Percentiles rank a stretch among this genome's conserved stretches.
Evolutionary conservation across 495 filamentous ascomycete genomes (phyloP).

Genomic region (Lophiostoma macrostomum): DNA sequence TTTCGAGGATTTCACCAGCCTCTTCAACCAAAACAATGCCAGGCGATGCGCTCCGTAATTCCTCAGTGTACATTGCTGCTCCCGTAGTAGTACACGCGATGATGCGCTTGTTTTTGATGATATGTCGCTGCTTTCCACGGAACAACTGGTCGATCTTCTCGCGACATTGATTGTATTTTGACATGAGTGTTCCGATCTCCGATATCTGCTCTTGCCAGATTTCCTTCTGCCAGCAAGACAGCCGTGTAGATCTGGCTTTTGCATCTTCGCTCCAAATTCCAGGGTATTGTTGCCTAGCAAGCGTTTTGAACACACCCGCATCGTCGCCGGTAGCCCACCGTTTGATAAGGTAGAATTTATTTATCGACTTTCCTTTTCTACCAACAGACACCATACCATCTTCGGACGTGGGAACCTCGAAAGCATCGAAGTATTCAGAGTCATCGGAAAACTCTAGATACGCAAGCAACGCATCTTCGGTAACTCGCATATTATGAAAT

Average conservation of each 20-base stretch:
- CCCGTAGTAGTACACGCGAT: constrained; percentile 75
- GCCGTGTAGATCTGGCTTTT: constrained; percentile 38
- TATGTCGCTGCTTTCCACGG: constrained; percentile 46
- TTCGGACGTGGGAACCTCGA: constrained; percentile 47
- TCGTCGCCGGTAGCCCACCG: constrained; percentile 54
- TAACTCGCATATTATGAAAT: constrained; percentile 42
- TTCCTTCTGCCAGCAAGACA: constrained; percentile 49
- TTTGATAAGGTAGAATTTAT: constrained; percentile 52
- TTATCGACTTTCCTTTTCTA: constrained; percentile 46
- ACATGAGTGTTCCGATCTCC: constrained; percentile 39
- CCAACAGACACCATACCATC: constrained; percentile 50
- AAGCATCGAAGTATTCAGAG: constrained; percentile 54
- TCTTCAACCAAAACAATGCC: constrained; percentile 69
- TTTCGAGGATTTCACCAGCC: constrained; percentile 75
- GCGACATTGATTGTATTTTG: constrained; percentile 47
- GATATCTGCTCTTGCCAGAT: constrained; percentile 51
- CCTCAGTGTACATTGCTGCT: constrained; percentile 60
- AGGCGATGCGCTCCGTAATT: constrained; percentile 51
- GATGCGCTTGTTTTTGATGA: constrained; percentile 56
- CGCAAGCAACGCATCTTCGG: constrained; percentile 50
- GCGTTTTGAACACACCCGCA: constrained; percentile 44
- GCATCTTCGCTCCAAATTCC: constrained; percentile 55
- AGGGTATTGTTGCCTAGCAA: not conserved
- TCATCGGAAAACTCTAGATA: constrained; percentile 62
- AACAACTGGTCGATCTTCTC: constrained; percentile 43